Conservation (phyloP, 495 filamentous ascomycete genomes). For the Neurospora hispaniola region DNA sequence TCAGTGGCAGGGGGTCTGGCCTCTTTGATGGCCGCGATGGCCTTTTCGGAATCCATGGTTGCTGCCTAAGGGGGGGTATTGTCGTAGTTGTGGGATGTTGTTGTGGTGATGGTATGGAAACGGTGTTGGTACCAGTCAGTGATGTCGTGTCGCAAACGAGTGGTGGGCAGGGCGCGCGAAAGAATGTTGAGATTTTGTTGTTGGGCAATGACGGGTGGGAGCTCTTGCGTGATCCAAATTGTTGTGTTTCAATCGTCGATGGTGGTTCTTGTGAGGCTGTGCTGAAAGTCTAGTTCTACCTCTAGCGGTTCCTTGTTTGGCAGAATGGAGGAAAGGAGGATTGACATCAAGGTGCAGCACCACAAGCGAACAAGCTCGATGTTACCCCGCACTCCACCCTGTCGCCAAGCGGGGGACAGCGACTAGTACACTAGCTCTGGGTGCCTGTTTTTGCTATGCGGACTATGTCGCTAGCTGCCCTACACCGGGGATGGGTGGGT, state of each 20-base stretch:
- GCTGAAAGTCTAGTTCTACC: background rate
- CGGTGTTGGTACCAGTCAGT: background rate
- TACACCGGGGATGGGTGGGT: background rate
- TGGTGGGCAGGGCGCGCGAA: background rate
- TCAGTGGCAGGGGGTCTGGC: slow-evolving; percentile 61
- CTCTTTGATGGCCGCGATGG: slow-evolving; percentile 32
- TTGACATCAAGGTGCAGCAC: slow-evolving; percentile 13
- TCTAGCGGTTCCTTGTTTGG: background rate
- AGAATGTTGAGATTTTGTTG: background rate
- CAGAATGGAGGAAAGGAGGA: background rate
- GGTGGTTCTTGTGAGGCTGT: slow-evolving; percentile 1
- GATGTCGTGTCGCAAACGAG: background rate
- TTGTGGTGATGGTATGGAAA: background rate
- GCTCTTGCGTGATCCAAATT: background rate
- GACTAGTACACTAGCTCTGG: background rate
- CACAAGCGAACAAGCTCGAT: background rate
- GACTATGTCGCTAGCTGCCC: background rate
- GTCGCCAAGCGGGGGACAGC: background rate
- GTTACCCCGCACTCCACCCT: slow-evolving; percentile 8
- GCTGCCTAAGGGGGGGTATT: background rate
- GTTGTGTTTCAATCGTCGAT: background rate
- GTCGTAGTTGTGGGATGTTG: background rate
- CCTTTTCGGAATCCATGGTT: slow-evolving; percentile 13
- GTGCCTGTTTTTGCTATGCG: background rate
- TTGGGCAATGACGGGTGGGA: background rate